Base-by-base conservation (phyloP, 106 monocot species). In the Agapanthus africanus region DNA sequence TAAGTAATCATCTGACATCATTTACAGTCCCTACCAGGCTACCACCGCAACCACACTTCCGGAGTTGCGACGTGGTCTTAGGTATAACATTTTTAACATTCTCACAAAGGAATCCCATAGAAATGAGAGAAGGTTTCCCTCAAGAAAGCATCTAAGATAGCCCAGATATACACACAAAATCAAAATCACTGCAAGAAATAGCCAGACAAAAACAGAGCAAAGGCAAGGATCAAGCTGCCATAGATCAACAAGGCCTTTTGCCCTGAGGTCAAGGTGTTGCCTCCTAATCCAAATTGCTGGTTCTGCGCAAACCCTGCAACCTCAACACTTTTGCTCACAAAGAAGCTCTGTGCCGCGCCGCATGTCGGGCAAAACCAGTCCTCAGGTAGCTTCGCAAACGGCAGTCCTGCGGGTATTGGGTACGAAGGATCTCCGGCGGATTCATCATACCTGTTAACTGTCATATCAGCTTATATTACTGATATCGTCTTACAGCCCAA, bases 321-420 rank as follows among this genome's bases (percentile, higher is more conserved):
- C 80, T 94, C 94, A 30, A 94, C 70, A 36, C 94, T 94, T 87
- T 94, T 94, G 76, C 85, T 90, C 61, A 66, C 69, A 72, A 94
- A 94, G 79, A 94, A 94, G 4, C 87, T 87, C 63, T 78, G 65
- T 42, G 94, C 90, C 10, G 94, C 94, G 6, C 90, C 94, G 73
- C 94, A 94, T 5, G 90, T 94, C 7, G 94, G 81, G 82, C 94
- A 94, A 28, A 90, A 69, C 94, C 94, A 94, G 67, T 94, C 94
- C 28, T 91, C 90, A 0, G 94, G 94, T 2, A 94, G 84, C 84
- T 85, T 82, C 37, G 50, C 82, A 74, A 91, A 90, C 22, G 61
- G 37, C 15, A 91, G 56, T 36, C 90, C 94, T 4, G 94, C 83
- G 9, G 94, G 83, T 40, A 94, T 73, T 44, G 94, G 94, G 73